Evolutionary conservation across 2,329 filamentous ascomycete genomes (phyloP).

Genomic region (Colletotrichum tabaci): DNA sequence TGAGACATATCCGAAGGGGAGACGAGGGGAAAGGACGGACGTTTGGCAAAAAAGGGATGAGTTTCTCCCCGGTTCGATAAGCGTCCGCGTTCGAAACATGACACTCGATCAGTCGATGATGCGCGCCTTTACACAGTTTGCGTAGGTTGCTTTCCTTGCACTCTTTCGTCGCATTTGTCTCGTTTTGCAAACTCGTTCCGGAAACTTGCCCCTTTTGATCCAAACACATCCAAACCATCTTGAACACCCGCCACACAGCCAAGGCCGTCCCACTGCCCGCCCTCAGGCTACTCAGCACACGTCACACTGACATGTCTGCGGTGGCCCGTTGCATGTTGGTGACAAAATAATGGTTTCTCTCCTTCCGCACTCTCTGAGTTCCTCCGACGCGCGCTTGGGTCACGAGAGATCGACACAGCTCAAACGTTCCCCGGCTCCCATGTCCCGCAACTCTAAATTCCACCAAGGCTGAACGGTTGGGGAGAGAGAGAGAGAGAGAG

Average conservation of each 20-base stretch:
- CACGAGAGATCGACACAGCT: constrained; percentile 30
- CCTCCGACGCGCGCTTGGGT: constrained; percentile 35
- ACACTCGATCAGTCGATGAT: constrained; percentile 18
- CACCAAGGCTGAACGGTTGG: neutral
- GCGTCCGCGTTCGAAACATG: constrained; percentile 10
- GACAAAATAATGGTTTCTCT: neutral
- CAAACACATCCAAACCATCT: constrained; percentile 1
- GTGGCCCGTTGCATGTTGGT: neutral
- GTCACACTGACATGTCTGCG: too few relatives aligned
- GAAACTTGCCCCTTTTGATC: constrained; percentile 11
- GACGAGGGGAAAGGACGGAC: constrained; percentile 5
- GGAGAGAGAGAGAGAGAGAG: neutral
- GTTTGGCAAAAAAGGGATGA: neutral
- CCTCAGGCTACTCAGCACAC: neutral
- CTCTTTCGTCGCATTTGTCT: constrained; percentile 1
- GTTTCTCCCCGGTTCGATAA: neutral
- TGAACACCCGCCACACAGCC: constrained; percentile 9
- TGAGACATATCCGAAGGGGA: constrained; percentile 13
- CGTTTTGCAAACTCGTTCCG: constrained; percentile 11
- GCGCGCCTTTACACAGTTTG: neutral
- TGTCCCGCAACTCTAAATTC: constrained; percentile 40
- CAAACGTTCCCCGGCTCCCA: constrained; percentile 24
- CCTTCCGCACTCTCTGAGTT: constrained; percentile 3
- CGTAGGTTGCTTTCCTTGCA: neutral
- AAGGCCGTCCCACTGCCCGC: neutral